phyloP scores from a whole-genome alignment of 208 protist species.

The Vickermania spadyakhi region DNA sequence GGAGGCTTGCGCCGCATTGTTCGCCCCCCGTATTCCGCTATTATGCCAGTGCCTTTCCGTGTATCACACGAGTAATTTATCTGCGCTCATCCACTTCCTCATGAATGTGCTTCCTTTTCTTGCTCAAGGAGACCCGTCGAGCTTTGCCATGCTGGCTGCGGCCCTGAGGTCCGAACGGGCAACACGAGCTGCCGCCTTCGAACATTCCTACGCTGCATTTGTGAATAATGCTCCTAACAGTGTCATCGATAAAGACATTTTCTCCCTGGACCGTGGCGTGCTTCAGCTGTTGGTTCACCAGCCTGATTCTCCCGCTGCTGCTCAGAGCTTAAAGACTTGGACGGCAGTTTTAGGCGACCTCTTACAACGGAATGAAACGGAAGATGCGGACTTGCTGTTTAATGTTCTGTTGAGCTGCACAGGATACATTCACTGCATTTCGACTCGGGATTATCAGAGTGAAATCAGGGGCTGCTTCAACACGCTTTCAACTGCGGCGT shows the following conservation, averaged over 20 bases:
- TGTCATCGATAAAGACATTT: slow-evolving; percentile 76
- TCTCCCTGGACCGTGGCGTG: slow-evolving; percentile 65
- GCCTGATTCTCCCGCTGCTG: slow-evolving; percentile 27
- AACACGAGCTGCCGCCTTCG: slow-evolving; percentile 36
- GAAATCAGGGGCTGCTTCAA: slow-evolving; percentile 35
- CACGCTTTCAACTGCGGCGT: slow-evolving; percentile 21
- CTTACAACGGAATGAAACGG: slow-evolving; percentile 27
- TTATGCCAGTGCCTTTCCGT: slow-evolving; percentile 48
- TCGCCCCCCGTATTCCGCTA: slow-evolving; percentile 21
- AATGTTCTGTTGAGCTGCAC: slow-evolving; percentile 38
- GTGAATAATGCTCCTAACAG: slow-evolving; percentile 43
- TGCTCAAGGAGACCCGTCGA: slow-evolving; percentile 6
- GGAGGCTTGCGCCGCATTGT: slow-evolving; percentile 11
- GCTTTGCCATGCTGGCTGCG: slow-evolving; percentile 12
- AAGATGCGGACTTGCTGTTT: slow-evolving; percentile 52
- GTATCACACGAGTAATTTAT: slow-evolving; percentile 67
- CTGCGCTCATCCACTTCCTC: slow-evolving; percentile 50
- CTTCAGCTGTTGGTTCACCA: slow-evolving; percentile 27
- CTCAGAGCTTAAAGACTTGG: slow-evolving; percentile 43
- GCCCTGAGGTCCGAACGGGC: slow-evolving; percentile 36
- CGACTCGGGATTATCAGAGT: slow-evolving; percentile 23
- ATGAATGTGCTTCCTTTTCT: slow-evolving; percentile 18
- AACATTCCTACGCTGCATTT: slow-evolving; percentile 55
- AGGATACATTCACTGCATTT: slow-evolving; percentile 41
- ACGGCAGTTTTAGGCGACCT: slow-evolving; percentile 46